These are phyloP conservation scores for Xylaria sp. DNA, from an alignment of 2,329 filamentous ascomycete species.

Conservation along the genomic window DNA sequence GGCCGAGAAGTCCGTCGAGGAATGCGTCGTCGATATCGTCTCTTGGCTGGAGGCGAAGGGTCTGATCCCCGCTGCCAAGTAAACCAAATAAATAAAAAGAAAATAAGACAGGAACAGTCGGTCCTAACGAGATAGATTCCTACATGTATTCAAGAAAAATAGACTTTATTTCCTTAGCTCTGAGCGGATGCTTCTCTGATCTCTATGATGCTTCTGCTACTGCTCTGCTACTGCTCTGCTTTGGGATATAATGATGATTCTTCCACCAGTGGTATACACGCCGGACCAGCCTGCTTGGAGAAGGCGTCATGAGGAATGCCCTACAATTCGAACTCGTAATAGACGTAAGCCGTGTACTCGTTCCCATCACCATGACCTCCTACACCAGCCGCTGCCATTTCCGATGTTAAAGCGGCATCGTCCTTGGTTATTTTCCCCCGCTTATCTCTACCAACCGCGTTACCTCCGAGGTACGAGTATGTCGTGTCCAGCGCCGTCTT, in stretches of 20 bases:
- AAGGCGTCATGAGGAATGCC: slow-evolving; percentile 5
- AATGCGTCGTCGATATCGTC: slow-evolving; percentile 86
- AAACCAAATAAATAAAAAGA: neutral
- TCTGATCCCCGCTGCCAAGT: slow-evolving; percentile 54
- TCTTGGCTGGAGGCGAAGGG: slow-evolving; percentile 79
- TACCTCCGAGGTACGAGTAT: slow-evolving; percentile 93
- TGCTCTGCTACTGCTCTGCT: slow-evolving; percentile 9
- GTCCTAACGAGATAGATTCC: slow-evolving; percentile 11
- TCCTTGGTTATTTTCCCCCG: slow-evolving; percentile 92
- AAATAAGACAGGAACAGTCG: slow-evolving; percentile 1
- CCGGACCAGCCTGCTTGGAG: slow-evolving; percentile 14
- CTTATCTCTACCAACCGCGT: slow-evolving; percentile 93
- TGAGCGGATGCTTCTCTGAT: slow-evolving; percentile 7
- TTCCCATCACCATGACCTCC: slow-evolving; percentile 69
- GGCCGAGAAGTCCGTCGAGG: slow-evolving; percentile 83
- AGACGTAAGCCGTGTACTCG: slow-evolving; percentile 96
- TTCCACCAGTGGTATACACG: slow-evolving; percentile 19
- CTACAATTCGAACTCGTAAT: slow-evolving; percentile 89
- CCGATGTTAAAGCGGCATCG: slow-evolving; percentile 79
- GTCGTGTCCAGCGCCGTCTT: slow-evolving; percentile 81
- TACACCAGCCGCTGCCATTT: slow-evolving; percentile 81
- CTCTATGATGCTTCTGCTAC: slow-evolving; percentile 16
- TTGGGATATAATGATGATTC: slow-evolving; percentile 27
- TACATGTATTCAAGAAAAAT: slow-evolving; percentile 17
- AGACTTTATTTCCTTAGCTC: slow-evolving; percentile 21